phyloP scores from a whole-genome alignment of 805 yeast genomes.

The Millerago galiae region DNA sequence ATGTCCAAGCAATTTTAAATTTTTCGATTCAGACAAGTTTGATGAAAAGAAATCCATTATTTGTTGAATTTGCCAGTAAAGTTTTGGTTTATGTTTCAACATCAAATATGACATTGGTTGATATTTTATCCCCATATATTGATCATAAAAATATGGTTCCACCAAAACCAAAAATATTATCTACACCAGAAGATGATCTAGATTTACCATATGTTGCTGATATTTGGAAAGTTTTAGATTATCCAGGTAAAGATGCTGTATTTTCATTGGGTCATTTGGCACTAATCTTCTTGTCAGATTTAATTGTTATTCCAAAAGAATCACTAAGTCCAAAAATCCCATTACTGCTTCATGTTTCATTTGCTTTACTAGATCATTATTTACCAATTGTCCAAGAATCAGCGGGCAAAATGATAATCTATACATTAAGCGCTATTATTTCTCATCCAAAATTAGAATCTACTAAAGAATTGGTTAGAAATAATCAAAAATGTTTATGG shows the following conservation, averaged over 20 bases:
- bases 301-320: conserved; percentile 63
- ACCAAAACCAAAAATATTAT: conserved; percentile 33
- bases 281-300: conserved; percentile 75
- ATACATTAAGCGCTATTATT: conserved; percentile 53
- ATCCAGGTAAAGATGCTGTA: conserved; percentile 59
- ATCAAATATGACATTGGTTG: conserved; percentile 44
- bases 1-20: conserved; percentile 65
- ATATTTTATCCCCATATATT: conserved; percentile 59
- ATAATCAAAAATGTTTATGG: conserved; percentile 56
- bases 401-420: conserved; percentile 69
- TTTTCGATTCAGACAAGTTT: conserved; percentile 65
- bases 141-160: conserved; percentile 92
- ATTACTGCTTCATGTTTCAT: conserved; percentile 66
- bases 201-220: conserved; percentile 74
- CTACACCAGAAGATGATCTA: conserved; percentile 27
- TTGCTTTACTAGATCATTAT: conserved; percentile 85
- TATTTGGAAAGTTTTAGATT: conserved; percentile 48
- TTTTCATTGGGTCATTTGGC: conserved; percentile 87
- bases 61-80: conserved; percentile 76
- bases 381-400: conserved; percentile 77
- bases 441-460: conserved; percentile 47
- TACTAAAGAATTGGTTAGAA: conserved; percentile 51
- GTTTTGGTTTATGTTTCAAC: conserved; percentile 74
- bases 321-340: conserved; percentile 57
- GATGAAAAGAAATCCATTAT: conserved; percentile 59